These are phyloP conservation scores for Boletus vinaceobasis DNA, from an alignment of 768 basidiomycete species.

Conservation along the genomic window DNA sequence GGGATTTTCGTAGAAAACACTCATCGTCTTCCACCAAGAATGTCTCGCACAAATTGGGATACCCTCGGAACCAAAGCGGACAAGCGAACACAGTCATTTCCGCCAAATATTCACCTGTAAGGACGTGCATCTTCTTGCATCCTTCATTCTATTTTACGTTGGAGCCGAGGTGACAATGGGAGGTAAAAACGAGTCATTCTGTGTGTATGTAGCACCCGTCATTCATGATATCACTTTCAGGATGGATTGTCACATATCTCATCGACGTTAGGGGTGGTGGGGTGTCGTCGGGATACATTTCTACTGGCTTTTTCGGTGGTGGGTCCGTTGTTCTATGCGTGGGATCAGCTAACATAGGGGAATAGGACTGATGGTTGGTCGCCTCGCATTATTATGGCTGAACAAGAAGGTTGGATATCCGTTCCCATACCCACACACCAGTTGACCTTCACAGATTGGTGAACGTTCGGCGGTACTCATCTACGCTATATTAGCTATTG, in stretches of 20 bases:
- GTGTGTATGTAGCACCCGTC: background rate
- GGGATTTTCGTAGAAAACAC: background rate
- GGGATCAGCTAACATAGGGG: background rate
- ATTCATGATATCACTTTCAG: conserved; percentile 24
- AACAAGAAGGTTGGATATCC: conserved; percentile 22
- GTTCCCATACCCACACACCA: background rate
- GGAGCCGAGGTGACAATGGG: conserved; percentile 53
- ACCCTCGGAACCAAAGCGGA: conserved; percentile 18
- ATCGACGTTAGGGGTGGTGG: conserved; percentile 44
- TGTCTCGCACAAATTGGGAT: conserved; percentile 37
- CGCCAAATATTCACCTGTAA: conserved; percentile 43
- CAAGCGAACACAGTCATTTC: conserved; percentile 37
- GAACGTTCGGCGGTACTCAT: conserved; percentile 28
- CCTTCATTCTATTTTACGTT: conserved; percentile 45
- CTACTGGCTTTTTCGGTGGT: conserved; percentile 38
- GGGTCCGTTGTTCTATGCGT: background rate
- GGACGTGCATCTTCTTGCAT: conserved; percentile 44
- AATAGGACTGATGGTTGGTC: conserved; percentile 29
- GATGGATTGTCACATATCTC: conserved; percentile 67
- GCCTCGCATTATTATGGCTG: conserved; percentile 27
- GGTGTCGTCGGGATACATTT: conserved; percentile 44
- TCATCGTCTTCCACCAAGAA: conserved; percentile 24
- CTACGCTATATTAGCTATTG: conserved; percentile 33
- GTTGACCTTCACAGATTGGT: conserved; percentile 25
- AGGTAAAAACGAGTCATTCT: conserved; percentile 23